Base-by-base conservation (phyloP, 495 filamentous ascomycete genomes). In the Hyphodiscus hymeniophilus region DNA sequence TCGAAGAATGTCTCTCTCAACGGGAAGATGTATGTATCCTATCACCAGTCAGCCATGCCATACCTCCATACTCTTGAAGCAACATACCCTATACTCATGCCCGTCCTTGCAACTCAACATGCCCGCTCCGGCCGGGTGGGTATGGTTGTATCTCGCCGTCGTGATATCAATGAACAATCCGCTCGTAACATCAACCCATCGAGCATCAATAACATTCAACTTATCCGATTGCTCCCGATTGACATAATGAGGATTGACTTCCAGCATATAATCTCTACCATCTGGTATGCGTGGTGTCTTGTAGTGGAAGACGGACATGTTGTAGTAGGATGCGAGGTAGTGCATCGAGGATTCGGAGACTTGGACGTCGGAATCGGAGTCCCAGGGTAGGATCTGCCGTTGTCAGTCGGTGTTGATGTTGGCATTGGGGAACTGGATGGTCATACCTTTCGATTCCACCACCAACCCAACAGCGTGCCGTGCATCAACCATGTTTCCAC, bases 91-190 rank as follows among this genome's bases (percentile, higher is more conserved):
- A 45, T 63, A 63, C 38, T 67, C 66, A 49, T 67, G 61, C 6
- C 65, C 66, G 47, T 68, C 61, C 51, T 69, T 71, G 48, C 64
- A 63, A 35, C 61, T 65, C 54, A 71, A 40, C 54, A 68, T 61
- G 2, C 63, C 65, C 38, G 63, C 50, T 1, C 62, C 61, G 2
- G 39, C 48, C 1, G 60, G 57, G 50, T 68, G 78, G 67, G 34
- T 87, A 66, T 17, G 78, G 73, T 63, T 85, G 77, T 47, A 76
- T 76, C 40, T 59, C 3, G 90, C 63, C 24, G 77, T 87, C 17
- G 88, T 94, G 62, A 94, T 89, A 60, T 94, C 88, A 60, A 94
- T 82, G 67, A 84, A 94, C 45, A 91, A 67, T 10, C 87, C 88
- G 50, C 79, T 92, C 42, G 66, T 64, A 20, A 75, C 71, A 64